Base-by-base conservation (phyloP, 139 green algal genomes). In the Chlamydomonas schloesseri region DNA sequence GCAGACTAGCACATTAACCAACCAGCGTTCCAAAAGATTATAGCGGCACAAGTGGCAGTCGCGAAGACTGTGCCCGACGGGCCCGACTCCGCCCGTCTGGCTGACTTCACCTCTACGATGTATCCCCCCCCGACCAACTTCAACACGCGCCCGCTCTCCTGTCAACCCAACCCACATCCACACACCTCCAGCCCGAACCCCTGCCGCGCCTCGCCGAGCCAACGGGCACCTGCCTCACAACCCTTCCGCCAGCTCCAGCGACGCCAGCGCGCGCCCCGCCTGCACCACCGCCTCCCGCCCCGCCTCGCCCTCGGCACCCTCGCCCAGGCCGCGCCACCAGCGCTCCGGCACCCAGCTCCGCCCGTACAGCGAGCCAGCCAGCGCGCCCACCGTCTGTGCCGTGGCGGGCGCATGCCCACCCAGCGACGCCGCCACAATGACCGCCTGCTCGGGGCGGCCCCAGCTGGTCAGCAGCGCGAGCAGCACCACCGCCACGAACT, bases 401-500 rank as follows among this genome's bases (percentile, higher is more conserved):
- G 84, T 90, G 0, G 87, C 89, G 18, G 74, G 75, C n/a, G 77
- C 67, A 42, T 88, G 87, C n/a, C 90, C 90, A 13, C 88, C 90
- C 3, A 93, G 71, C 26, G 88, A 80, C 21, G 88, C 88, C 26
- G 90, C 87, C 9, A 91, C 50, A 11, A 86, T 73, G 0, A 93
- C 85, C 2, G 90, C 90, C 78, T 93, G 90, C 71, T 91, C 68
- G 20, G 90, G 90, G n/a, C 86, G 69, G 13, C 71, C 50, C 90
- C 90, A 93, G 75, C 50, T 91, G 33, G 50, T 82, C 3, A 89
- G 36, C 15, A 90, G 29, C 23, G 83, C 87, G 88, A 84, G 87
- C 81, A 93, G 88, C 42, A 76, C 90, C 46, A 91, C 64, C 4
- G 87, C 84, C 46, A 74, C 88, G 15, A 89, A 89, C 78, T 93